These are phyloP conservation scores for button mushroom (Agaricus bisporus) DNA, from an alignment of 768 basidiomycete species.

Conservation along the genomic window DNA sequence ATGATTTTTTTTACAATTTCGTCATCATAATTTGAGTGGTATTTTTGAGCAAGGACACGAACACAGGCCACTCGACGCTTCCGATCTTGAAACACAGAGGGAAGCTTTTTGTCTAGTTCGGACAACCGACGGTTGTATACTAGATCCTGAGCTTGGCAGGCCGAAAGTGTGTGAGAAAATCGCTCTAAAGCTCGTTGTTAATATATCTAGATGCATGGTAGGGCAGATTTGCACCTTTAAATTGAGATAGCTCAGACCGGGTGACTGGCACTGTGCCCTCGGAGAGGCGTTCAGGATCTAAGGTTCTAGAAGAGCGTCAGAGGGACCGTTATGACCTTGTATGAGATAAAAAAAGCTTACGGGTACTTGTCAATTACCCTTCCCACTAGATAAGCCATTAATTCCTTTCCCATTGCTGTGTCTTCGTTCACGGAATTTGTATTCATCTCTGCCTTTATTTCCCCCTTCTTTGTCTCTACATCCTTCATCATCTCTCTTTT, in stretches of 20 bases:
- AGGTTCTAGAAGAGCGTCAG: background rate
- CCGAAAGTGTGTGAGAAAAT: background rate
- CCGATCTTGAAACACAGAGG: background rate
- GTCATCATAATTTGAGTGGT: background rate
- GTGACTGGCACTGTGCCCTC: background rate
- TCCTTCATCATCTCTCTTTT: background rate
- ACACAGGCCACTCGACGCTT: slow-evolving; percentile 4
- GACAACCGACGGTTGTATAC: background rate
- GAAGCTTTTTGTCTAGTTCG: background rate
- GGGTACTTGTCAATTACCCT: background rate
- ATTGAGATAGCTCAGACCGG: background rate
- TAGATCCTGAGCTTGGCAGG: background rate
- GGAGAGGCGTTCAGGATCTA: background rate
- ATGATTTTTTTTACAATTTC: background rate
- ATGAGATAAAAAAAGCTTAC: background rate
- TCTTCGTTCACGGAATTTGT: background rate
- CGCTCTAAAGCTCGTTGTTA: background rate
- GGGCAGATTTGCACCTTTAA: background rate
- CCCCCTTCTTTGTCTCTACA: background rate
- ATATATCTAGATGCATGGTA: background rate
- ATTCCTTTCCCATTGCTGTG: background rate
- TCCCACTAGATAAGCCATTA: background rate
- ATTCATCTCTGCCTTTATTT: background rate
- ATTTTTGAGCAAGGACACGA: background rate
- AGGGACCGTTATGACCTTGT: background rate